Evolutionary conservation across 2,329 filamentous ascomycete genomes (phyloP).

Genomic region (Phyllosticta citriasiana): DNA sequence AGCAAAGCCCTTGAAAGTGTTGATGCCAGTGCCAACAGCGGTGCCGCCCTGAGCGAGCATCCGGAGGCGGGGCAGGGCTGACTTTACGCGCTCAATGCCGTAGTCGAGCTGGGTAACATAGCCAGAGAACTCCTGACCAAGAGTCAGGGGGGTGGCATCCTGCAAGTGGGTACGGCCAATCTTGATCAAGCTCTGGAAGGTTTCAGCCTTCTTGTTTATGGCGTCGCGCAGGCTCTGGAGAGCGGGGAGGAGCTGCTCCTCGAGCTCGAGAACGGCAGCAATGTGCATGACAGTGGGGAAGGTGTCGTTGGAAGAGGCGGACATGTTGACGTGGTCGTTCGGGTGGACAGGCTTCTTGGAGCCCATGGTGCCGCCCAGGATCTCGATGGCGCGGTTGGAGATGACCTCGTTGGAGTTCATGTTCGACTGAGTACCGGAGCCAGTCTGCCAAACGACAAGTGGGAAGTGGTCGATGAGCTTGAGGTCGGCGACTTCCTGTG

Average conservation of each 20-base stretch:
- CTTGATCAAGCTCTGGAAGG: slow-evolving; percentile 95
- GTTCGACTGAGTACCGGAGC: slow-evolving; percentile 97
- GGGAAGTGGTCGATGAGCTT: slow-evolving; percentile 97
- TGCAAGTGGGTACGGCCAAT: slow-evolving; percentile 96
- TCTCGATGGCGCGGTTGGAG: slow-evolving; percentile 97
- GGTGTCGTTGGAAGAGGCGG: slow-evolving; percentile 95
- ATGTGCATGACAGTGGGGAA: slow-evolving; percentile 99
- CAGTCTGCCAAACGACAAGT: slow-evolving; percentile 98
- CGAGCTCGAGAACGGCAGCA: slow-evolving; percentile 86
- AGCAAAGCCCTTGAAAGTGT: slow-evolving; percentile 93
- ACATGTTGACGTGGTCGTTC: slow-evolving; percentile 99
- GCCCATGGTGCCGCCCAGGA: slow-evolving; percentile 86
- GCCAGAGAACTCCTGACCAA: slow-evolving; percentile 95
- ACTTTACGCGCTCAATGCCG: slow-evolving; percentile 78
- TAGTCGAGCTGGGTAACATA: slow-evolving; percentile 93
- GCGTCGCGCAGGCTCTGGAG: slow-evolving; percentile 73
- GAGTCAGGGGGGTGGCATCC: slow-evolving; percentile 89
- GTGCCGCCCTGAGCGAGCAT: slow-evolving; percentile 92
- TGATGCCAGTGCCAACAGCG: slow-evolving; percentile 92
- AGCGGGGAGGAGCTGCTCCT: slow-evolving; percentile 73
- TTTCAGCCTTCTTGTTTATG: slow-evolving; percentile 77
- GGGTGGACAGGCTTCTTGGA: slow-evolving; percentile 98
- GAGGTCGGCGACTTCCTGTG: slow-evolving; percentile 81
- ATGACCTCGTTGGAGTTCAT: slow-evolving; percentile 99
- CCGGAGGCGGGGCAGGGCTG: slow-evolving; percentile 70